Evolutionary conservation across 345 rosid genomes (phyloP), one percentile per base, ranked within the genome.

Genomic region (Eucalyptus curtisii): DNA sequence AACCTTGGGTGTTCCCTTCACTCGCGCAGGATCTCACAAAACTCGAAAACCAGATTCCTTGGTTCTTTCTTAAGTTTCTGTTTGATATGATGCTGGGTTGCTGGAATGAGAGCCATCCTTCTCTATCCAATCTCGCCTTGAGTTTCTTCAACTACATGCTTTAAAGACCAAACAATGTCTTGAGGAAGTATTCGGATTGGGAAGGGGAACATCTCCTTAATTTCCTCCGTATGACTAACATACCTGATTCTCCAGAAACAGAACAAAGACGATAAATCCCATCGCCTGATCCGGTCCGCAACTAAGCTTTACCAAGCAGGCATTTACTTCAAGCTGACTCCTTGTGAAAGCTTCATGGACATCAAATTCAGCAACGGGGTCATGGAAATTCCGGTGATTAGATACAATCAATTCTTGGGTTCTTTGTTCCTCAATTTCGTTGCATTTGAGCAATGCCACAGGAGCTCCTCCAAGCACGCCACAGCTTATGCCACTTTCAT

Each of bases 381-480:
- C 44, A 91, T 96, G 50, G 93, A 96, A 88, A 95, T 95, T 97
- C 97, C 98, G 4, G 80, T 91, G 2, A 92, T 96, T 52, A 92
- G 94, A 7, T 86, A 95, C 33, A 94, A 97, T 59, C 98, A 96
- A 27, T 91, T 93, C 89, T 94, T 92, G 96, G 90, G 93, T 89
- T 92, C 96, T 2, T 92, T 97, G 86, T 88, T 97, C 79, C 89
- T 91, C 2, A 96, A 97, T 64, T 95, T 95, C 66, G 96, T 97
- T 64, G 98, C 96, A 0, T 96, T 91, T 90, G 98, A 97, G 91
- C 98, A 97, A 97, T 97, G 97, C 89, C 93, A 97, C 89, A 89
- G 52, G 53, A n/a, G 53, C 53, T 50, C 3, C 53, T 50, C 53
- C 20, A 50, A 16, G 53, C 53, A 0, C 0, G 53, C 53, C 53